Conservation (phyloP, 78 protist species). For the Dictyostelium discoideum region DNA sequence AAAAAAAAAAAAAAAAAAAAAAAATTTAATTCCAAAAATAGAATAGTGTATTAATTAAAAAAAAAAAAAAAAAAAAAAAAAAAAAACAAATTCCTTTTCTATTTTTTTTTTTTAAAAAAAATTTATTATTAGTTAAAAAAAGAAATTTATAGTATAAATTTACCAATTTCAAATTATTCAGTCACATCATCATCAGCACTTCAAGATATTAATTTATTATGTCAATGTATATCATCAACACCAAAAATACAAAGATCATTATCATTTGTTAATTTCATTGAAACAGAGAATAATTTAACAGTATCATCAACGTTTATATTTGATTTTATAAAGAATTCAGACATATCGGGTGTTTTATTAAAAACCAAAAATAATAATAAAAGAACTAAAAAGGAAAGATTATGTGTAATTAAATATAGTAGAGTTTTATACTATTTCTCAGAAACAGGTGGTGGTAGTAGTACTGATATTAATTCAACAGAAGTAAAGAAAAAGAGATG, state of each 20-base stretch:
- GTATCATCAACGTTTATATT: neutral
- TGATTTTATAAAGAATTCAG: constrained; percentile 42
- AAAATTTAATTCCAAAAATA: neutral
- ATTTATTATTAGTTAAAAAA: neutral
- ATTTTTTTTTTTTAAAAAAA: no score
- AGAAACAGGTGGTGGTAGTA: neutral
- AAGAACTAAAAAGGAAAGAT: constrained; percentile 37
- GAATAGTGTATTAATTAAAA: neutral
- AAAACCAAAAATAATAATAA: constrained; percentile 60
- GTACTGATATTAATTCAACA: neutral
- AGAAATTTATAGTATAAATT: constrained; percentile 54
- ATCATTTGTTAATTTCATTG: constrained; percentile 20
- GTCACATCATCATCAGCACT: constrained; percentile 2
- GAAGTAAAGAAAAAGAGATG: neutral
- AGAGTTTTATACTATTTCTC: constrained; percentile 61
- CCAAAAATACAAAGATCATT: constrained; percentile 42
- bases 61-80: no score
- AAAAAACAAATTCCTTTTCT: neutral
- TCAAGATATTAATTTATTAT: neutral
- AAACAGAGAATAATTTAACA: constrained; percentile 18
- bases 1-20: neutral
- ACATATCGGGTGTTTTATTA: constrained; percentile 25
- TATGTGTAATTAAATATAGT: constrained; percentile 41
- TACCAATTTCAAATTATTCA: constrained; percentile 13
- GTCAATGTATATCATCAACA: constrained; percentile 23